Evolutionary conservation across 2,329 filamentous ascomycete species (phyloP).

Genomic region (Alternaria atra): DNA sequence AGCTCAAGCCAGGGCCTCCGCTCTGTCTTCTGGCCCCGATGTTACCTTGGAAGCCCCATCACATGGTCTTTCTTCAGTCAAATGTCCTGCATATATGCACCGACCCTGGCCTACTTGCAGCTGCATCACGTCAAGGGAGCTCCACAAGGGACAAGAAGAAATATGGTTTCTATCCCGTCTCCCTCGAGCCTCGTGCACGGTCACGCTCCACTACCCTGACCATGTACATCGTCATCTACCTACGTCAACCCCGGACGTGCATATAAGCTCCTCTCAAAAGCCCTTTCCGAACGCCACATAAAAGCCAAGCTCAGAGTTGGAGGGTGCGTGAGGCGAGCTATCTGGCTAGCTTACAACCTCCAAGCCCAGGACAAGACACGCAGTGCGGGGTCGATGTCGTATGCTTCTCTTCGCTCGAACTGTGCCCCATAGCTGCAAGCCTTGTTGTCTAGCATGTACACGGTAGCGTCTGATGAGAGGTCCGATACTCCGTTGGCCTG

Average conservation of each 20-base stretch:
- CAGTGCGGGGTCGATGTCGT: slow-evolving; percentile 41
- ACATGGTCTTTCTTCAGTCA: not conserved
- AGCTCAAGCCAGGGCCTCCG: slow-evolving; percentile 26
- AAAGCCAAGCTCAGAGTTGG: slow-evolving; percentile 5
- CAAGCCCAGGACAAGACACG: slow-evolving; percentile 14
- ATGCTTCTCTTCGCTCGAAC: slow-evolving; percentile 27
- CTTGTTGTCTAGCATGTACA: slow-evolving; percentile 9
- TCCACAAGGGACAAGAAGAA: not conserved
- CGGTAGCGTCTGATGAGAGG: slow-evolving; percentile 13
- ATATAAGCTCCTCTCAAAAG: slow-evolving; percentile 42
- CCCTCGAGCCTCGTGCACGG: slow-evolving; percentile 18
- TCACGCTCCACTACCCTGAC: not conserved
- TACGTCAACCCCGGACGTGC: slow-evolving; percentile 27
- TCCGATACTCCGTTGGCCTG: slow-evolving; percentile 18
- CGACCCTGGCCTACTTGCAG: slow-evolving; percentile 3
- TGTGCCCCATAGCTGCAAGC: slow-evolving; percentile 19
- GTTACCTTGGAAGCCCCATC: not conserved
- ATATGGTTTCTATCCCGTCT: slow-evolving; percentile 10
- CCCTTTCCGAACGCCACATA: slow-evolving; percentile 37
- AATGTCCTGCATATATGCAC: not conserved
- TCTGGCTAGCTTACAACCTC: slow-evolving; percentile 18
- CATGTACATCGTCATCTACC: slow-evolving; percentile 42
- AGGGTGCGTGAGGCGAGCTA: slow-evolving; percentile 28
- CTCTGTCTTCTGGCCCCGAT: slow-evolving; percentile 11
- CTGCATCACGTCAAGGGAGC: slow-evolving; percentile 23